These are phyloP conservation scores for Gnaphalium uliginosum DNA, from an alignment of 129 eudicot species.

Conservation along the genomic window DNA sequence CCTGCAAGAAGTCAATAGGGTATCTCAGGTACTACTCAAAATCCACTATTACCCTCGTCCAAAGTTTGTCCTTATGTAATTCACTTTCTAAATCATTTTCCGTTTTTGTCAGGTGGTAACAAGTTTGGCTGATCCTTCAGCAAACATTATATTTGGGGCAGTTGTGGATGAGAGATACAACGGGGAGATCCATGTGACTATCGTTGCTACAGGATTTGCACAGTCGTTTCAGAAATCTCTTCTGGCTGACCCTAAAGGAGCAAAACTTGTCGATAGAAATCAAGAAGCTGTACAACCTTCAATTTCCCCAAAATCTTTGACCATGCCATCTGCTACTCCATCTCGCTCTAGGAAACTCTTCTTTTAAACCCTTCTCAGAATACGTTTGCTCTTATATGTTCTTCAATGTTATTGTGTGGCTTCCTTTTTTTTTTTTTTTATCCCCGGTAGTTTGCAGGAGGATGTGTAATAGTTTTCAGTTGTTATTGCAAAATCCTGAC, in stretches of 20 bases:
- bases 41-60: too few relatives aligned
- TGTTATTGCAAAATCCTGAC: conserved; percentile 4
- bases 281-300: conserved; percentile 41
- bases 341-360: conserved; percentile 66
- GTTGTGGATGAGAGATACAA: conserved; percentile 94
- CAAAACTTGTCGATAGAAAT: conserved; percentile 56
- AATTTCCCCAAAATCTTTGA: conserved; percentile 37
- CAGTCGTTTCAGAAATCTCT: conserved; percentile 89
- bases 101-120: conserved; percentile 80
- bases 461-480: conserved; percentile 25
- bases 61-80: too few relatives aligned
- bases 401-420: background rate
- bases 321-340: conserved; percentile 43
- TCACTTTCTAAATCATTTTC: background rate
- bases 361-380: conserved; percentile 37
- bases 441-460: background rate
- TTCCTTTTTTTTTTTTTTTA: background rate
- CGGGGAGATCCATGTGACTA: conserved; percentile 94
- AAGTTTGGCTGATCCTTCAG: conserved; percentile 93
- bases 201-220: conserved; percentile 93
- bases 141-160: conserved; percentile 96
- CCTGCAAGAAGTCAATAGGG: conserved; percentile 95
- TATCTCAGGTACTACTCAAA: conserved; percentile 62
- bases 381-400: background rate
- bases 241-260: conserved; percentile 59